Evolutionary conservation across 805 yeast species (phyloP).

Genomic region (Myxozyma nipponensis): DNA sequence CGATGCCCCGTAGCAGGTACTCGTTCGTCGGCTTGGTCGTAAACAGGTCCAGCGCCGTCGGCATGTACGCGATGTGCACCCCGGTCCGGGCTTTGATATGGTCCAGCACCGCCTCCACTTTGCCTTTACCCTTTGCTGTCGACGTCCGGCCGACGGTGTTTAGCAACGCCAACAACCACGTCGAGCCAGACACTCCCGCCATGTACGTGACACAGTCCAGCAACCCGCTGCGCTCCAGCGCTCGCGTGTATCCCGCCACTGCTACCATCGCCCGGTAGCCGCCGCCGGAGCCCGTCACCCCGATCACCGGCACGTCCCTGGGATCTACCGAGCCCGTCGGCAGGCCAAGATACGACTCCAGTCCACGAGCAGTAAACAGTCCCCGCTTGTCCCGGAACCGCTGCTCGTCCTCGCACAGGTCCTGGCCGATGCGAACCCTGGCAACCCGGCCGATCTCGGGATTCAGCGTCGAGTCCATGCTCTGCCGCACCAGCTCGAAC

Average conservation of each 20-base stretch:
- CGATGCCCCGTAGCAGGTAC: conserved; percentile 25
- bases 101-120: conserved; percentile 7
- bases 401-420: conserved; percentile 20
- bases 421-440: conserved; percentile 23
- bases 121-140: background rate
- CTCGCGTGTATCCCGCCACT: conserved; percentile 26
- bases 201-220: conserved; percentile 30
- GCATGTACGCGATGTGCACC: conserved; percentile 26
- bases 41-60: conserved; percentile 21
- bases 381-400: conserved; percentile 19
- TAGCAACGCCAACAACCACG: conserved; percentile 29
- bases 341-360: conserved; percentile 25
- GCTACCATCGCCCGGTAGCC: conserved; percentile 31
- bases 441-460: conserved; percentile 28
- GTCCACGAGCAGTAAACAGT: conserved; percentile 12
- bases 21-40: conserved; percentile 27
- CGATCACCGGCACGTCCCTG: conserved; percentile 30
- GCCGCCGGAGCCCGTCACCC: conserved; percentile 32
- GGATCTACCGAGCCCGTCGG: conserved; percentile 21
- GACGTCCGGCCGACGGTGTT: conserved; percentile 24
- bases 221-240: conserved; percentile 25
- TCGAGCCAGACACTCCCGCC: conserved; percentile 31
- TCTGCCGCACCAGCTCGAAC: conserved; percentile 20
- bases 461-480: conserved; percentile 15
- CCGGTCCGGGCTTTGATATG: conserved; percentile 25